Conservation (phyloP, 2,329 filamentous ascomycete genomes). For the Colletotrichum liriopes region DNA sequence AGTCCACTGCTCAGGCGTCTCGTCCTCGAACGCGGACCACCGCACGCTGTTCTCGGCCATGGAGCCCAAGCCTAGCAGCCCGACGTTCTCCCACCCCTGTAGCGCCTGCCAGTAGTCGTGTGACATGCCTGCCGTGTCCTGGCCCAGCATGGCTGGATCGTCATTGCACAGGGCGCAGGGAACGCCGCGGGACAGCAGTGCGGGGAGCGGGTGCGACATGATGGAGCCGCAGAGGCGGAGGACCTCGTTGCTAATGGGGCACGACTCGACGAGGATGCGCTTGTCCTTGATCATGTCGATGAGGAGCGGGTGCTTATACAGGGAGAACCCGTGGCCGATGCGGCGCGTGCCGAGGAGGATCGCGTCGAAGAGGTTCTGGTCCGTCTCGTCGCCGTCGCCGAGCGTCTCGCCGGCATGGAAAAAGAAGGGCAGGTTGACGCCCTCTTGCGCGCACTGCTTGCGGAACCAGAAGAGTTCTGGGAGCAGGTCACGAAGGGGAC, state of each 20-base stretch:
- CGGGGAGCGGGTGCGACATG: conserved; percentile 81
- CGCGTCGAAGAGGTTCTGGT: conserved; percentile 82
- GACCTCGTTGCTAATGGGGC: conserved; percentile 86
- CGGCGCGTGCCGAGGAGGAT: conserved; percentile 84
- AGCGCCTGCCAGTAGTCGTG: conserved; percentile 91
- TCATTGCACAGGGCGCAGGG: conserved; percentile 85
- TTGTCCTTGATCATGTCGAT: conserved; percentile 87
- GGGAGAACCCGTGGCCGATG: conserved; percentile 85
- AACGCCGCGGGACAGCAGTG: conserved; percentile 83
- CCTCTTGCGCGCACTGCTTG: conserved; percentile 80
- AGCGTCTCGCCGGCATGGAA: conserved; percentile 89
- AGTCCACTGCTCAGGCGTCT: conserved; percentile 76
- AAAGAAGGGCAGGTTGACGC: conserved; percentile 86
- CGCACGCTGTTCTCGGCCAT: conserved; percentile 88
- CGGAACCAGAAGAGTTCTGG: conserved; percentile 90
- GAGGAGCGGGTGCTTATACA: conserved; percentile 87
- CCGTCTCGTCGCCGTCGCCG: conserved; percentile 56
- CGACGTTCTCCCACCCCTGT: conserved; percentile 87
- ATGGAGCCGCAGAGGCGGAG: conserved; percentile 80
- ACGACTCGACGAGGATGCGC: conserved; percentile 85
- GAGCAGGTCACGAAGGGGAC: conserved; percentile 79
- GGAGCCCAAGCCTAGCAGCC: conserved; percentile 82
- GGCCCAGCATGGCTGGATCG: conserved; percentile 84
- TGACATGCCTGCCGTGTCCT: conserved; percentile 82
- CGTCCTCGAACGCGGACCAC: conserved; percentile 87